Conservation (phyloP, 208 protist species). For the Acanthamoeba castellanii region DNA sequence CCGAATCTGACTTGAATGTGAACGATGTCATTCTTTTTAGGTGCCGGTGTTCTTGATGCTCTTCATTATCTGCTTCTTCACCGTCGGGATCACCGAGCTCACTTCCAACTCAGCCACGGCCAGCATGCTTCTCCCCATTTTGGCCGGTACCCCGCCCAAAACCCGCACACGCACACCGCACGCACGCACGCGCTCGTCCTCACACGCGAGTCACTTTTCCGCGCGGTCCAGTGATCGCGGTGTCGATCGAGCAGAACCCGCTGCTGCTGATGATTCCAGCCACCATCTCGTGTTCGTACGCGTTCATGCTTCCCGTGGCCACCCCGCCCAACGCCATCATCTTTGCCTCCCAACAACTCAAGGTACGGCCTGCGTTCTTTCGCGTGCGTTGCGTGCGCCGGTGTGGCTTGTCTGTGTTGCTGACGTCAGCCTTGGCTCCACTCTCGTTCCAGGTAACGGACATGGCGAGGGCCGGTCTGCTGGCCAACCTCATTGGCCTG, state of each 20-base stretch:
- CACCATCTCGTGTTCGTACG: constrained; percentile 63
- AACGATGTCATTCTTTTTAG: not conserved
- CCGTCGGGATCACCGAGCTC: constrained; percentile 54
- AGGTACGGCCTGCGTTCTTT: not conserved
- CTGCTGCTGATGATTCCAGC: constrained; percentile 65
- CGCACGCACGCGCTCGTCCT: not conserved
- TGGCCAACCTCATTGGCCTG: constrained; percentile 59
- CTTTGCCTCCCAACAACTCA: constrained; percentile 35
- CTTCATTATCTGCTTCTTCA: constrained; percentile 50
- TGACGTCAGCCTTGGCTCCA: not conserved
- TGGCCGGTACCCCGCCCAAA: not conserved
- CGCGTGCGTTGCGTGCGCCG: not conserved
- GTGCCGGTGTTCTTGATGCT: constrained; percentile 65
- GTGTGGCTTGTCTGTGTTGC: too few relatives aligned
- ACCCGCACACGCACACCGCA: too few relatives aligned
- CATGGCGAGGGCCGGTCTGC: constrained; percentile 41
- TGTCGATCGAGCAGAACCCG: constrained; percentile 51
- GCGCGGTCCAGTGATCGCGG: constrained; percentile 66
- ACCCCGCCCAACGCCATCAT: constrained; percentile 71
- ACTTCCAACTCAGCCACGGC: constrained; percentile 60
- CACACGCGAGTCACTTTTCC: too few relatives aligned
- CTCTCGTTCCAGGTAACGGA: constrained; percentile 8
- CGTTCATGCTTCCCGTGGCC: constrained; percentile 75
- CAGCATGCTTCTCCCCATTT: constrained; percentile 56
- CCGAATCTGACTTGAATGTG: not conserved